Evolutionary conservation across 108 stramenopile genomes (phyloP).

Genomic region (Parietichytrium sp.): DNA sequence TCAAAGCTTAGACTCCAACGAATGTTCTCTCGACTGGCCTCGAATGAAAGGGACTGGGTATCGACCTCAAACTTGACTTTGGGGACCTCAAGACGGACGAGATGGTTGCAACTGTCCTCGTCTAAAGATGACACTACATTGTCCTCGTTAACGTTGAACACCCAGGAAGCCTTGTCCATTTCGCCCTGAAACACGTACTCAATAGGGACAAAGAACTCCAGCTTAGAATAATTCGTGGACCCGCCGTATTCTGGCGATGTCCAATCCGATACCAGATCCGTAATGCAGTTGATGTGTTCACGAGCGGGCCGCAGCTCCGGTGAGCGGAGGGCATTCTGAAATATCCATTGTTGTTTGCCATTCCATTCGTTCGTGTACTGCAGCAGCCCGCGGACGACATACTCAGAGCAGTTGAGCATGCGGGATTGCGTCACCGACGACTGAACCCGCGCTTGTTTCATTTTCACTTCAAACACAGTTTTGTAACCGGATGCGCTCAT

Average conservation of each 20-base stretch:
- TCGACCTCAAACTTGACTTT: background rate
- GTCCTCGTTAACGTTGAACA: constrained; percentile 19
- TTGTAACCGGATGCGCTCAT: constrained; percentile 7
- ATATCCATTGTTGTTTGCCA: background rate
- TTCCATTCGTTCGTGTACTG: constrained; percentile 21
- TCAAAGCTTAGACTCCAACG: constrained; percentile 20
- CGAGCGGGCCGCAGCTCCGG: background rate
- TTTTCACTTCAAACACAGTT: background rate
- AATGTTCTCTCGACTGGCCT: background rate
- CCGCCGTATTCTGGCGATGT: background rate
- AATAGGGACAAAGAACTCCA: constrained; percentile 19
- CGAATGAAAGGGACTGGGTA: background rate
- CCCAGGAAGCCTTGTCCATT: background rate
- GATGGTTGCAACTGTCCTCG: background rate
- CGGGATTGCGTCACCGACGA: constrained; percentile 22
- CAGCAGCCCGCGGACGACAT: background rate
- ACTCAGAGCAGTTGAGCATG: background rate
- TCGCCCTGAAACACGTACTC: background rate
- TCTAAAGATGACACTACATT: background rate
- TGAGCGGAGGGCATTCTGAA: background rate
- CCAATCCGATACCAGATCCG: constrained; percentile 13
- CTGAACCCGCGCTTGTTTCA: background rate
- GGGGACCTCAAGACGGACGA: background rate
- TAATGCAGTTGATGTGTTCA: background rate
- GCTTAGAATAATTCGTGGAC: background rate